Evolutionary conservation across 2,329 filamentous ascomycete genomes (phyloP).

Genomic region (Seiridium unicorne): DNA sequence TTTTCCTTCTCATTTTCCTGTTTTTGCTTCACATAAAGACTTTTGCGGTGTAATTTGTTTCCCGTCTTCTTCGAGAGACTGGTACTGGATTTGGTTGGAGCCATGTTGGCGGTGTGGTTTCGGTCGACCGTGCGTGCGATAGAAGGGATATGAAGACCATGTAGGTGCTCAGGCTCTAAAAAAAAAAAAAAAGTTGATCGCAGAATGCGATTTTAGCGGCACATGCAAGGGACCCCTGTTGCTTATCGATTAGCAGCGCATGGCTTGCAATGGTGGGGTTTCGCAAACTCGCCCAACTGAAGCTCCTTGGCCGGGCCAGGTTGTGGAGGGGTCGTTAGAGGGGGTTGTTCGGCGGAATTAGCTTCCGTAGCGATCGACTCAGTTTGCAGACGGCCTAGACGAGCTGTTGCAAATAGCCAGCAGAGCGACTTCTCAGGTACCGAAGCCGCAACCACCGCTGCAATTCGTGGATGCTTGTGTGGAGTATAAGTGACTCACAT

Average conservation of each 20-base stretch:
- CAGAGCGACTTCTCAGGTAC: neutral
- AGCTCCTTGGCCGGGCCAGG: neutral
- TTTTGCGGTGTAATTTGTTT: slow-evolving; percentile 79
- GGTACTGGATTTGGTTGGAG: slow-evolving; percentile 10
- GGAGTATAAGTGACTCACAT: slow-evolving; percentile 10
- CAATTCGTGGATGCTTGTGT: neutral
- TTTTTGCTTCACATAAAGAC: slow-evolving; percentile 79
- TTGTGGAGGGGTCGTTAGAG: neutral
- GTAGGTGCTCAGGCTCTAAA: too few relatives aligned
- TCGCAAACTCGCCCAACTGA: neutral
- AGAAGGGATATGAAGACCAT: neutral
- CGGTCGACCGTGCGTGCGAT: neutral
- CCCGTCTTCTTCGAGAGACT: slow-evolving; percentile 37
- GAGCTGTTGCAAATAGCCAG: neutral
- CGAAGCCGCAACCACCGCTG: neutral
- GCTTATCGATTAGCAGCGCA: neutral
- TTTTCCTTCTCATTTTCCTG: slow-evolving; percentile 70
- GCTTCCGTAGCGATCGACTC: slow-evolving; percentile 2
- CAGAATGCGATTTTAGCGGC: neutral
- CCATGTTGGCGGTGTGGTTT: slow-evolving; percentile 3
- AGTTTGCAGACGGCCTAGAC: slow-evolving; percentile 1
- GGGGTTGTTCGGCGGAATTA: slow-evolving; percentile 4
- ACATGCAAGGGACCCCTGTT: neutral
- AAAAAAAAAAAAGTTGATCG: neutral
- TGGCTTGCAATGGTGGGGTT: neutral